Conservation (phyloP, 2,329 filamentous ascomycete genomes). For the Aspergillus uvarum region DNA sequence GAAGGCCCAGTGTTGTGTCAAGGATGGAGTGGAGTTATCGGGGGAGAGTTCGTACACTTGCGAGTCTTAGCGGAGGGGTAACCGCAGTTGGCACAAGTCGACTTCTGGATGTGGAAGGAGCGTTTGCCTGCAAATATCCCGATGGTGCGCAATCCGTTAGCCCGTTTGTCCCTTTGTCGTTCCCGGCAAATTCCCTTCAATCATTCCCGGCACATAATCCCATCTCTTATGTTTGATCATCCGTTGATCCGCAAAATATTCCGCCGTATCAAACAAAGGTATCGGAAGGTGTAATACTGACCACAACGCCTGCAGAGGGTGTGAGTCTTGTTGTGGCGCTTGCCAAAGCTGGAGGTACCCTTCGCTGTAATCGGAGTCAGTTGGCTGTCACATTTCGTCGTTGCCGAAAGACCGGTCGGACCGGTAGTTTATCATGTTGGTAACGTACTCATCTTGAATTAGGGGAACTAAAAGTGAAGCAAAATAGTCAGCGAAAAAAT, state of each 20-base stretch:
- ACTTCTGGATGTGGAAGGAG: conserved; percentile 99
- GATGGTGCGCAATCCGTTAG: conserved; percentile 35
- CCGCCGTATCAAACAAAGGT: conserved; percentile 10
- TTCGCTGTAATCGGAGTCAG: conserved; percentile 60
- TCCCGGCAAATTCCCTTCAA: conserved; percentile 10
- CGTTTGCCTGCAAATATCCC: conserved; percentile 68
- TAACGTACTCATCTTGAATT: conserved; percentile 60
- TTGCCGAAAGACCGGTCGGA: conserved; percentile 23
- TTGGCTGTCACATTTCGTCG: conserved; percentile 29
- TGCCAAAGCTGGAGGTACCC: conserved; percentile 71
- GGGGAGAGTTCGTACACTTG: conserved; percentile 74
- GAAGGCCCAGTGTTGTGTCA: background rate
- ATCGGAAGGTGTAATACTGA: conserved; percentile 56
- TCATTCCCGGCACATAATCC: conserved; percentile 6
- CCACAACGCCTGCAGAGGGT: conserved; percentile 97
- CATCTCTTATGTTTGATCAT: conserved; percentile 10
- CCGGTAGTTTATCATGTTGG: conserved; percentile 27
- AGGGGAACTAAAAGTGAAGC: conserved; percentile 41
- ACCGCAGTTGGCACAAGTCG: conserved; percentile 93
- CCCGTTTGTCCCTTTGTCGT: conserved; percentile 12
- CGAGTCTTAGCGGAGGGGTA: conserved; percentile 96
- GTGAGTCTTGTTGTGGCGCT: conserved; percentile 98
- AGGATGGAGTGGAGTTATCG: background rate
- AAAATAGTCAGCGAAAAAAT: conserved; percentile 27
- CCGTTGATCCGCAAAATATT: conserved; percentile 14